Evolutionary conservation across 2,329 filamentous ascomycete genomes (phyloP), one percentile per base, ranked within the genome.

Genomic region (Aspergillus ruber): DNA sequence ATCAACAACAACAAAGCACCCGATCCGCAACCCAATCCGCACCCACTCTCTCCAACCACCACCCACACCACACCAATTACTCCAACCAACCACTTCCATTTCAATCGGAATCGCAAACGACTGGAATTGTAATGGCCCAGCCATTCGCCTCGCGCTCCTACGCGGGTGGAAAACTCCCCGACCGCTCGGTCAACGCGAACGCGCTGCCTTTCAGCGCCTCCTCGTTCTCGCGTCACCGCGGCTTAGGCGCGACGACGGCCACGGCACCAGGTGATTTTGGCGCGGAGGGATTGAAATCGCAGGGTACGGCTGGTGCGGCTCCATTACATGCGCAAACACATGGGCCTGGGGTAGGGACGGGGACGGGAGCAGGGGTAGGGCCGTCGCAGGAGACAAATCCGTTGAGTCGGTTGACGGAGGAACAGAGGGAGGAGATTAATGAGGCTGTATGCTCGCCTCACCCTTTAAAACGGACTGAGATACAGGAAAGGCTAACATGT

Each of bases 391-490:
- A 63, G 66, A 68, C 59, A 56, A 80, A 66, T 65, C 71, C 72
- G 32, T 61, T 83, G 42, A 77, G 74, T 43, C 70, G 76, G 39
- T 68, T 97, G 56, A 85, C 83, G 17, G 90, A 96, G 62, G 90
- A 96, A 70, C 90, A 96, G 67, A 80, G 86, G 56, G 88, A 94
- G 62, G 90, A 96, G 69, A 91, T 96, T 54, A 88, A 88, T 66
- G 90, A 96, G 76, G 90, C 91, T 54, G 89, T 94, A 80, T 64
- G 85, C 76, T 42, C 32, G 38, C 36, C 33, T 32, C 8, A 9
- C 23, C 18, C 9, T 32, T 43, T 18, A 10, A 8, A 42, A 23
- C 18, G 36, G 25, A 29, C 10, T 29, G 25, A 5, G 25, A 29
- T 29, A 17, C 27, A 47, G 18, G 41, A 43, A 35, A 36, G 21